Evolutionary conservation across 2,329 filamentous ascomycete genomes (phyloP).

Genomic region (Calonectria pseudoreteaudii): DNA sequence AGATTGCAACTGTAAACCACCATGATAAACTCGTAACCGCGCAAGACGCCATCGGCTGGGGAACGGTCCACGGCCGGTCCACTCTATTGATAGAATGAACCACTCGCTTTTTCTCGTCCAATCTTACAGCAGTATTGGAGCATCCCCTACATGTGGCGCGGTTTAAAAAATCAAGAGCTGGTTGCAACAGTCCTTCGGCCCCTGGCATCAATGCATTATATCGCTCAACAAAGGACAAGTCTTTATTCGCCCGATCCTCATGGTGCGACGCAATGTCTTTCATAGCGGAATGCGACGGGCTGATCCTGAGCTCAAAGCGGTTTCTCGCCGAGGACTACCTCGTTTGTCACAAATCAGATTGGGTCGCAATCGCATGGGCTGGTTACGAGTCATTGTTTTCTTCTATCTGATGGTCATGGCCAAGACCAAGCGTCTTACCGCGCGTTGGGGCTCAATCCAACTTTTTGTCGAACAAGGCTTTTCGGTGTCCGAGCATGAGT

Average conservation of each 20-base stretch:
- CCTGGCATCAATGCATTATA: constrained; percentile 25
- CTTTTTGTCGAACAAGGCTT: neutral
- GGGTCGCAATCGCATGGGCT: neutral
- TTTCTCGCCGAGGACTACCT: neutral
- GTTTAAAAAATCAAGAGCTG: constrained; percentile 15
- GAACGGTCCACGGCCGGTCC: constrained; percentile 30
- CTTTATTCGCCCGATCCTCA: constrained; percentile 16
- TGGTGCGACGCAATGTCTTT: constrained; percentile 7
- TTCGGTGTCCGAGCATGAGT: neutral
- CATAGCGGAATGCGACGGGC: neutral
- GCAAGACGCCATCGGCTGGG: constrained; percentile 26
- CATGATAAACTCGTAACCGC: constrained; percentile 24
- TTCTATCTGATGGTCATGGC: neutral
- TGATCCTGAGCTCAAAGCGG: neutral
- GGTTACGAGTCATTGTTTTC: neutral
- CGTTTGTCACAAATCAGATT: neutral
- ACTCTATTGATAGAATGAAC: constrained; percentile 30
- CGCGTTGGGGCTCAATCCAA: neutral
- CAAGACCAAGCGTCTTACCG: neutral
- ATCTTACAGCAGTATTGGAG: constrained; percentile 27
- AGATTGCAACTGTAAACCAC: neutral
- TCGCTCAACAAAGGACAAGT: constrained; percentile 25
- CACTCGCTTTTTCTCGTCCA: constrained; percentile 24
- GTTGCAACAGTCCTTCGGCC: neutral
- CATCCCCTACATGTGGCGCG: constrained; percentile 22